A percentile compares a stretch with the other conserved stretches of the same genome.
These are phyloP conservation scores for Cladobotryum mycophilum DNA, from an alignment of 2,329 filamentous ascomycete genomes.

Conservation along the genomic window DNA sequence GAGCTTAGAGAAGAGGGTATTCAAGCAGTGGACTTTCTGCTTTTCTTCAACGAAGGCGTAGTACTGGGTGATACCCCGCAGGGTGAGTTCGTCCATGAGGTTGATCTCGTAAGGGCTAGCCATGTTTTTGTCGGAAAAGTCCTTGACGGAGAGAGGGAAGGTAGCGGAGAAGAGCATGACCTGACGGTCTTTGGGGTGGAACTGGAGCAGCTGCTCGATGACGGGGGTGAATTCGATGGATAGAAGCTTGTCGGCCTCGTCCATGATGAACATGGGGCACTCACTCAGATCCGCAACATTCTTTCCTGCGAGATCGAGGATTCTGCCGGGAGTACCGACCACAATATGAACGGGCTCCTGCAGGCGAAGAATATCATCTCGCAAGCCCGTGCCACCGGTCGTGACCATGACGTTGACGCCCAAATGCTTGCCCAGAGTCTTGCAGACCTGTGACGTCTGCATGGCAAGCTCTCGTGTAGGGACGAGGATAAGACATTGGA, in stretches of 20 bases:
- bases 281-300: slow-evolving; percentile 92
- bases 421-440: slow-evolving; percentile 93
- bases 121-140: slow-evolving; percentile 99
- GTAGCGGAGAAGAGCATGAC: slow-evolving; percentile 99
- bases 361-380: slow-evolving; percentile 93
- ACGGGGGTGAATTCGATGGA: slow-evolving; percentile 96
- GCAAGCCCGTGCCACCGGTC: slow-evolving; percentile 88
- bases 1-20: slow-evolving; percentile 96
- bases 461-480: slow-evolving; percentile 95
- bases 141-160: slow-evolving; percentile 93
- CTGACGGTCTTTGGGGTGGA: slow-evolving; percentile 94
- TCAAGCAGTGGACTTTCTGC: slow-evolving; percentile 97
- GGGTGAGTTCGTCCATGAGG: slow-evolving; percentile 96
- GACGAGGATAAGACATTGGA: slow-evolving; percentile 92
- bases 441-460: slow-evolving; percentile 98
- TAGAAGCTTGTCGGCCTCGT: slow-evolving; percentile 96
- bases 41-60: slow-evolving; percentile 99
- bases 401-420: slow-evolving; percentile 99
- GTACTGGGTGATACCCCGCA: slow-evolving; percentile 97
- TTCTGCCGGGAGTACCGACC: slow-evolving; percentile 92
- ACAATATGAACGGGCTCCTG: slow-evolving; percentile 95
- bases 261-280: slow-evolving; percentile 98
- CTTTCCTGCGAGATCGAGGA: slow-evolving; percentile 93
- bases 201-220: slow-evolving; percentile 90
- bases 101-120: slow-evolving; percentile 95